Evolutionary conservation across 2,329 filamentous ascomycete species (phyloP).

Genomic region (Aspergillus sclerotialis): DNA sequence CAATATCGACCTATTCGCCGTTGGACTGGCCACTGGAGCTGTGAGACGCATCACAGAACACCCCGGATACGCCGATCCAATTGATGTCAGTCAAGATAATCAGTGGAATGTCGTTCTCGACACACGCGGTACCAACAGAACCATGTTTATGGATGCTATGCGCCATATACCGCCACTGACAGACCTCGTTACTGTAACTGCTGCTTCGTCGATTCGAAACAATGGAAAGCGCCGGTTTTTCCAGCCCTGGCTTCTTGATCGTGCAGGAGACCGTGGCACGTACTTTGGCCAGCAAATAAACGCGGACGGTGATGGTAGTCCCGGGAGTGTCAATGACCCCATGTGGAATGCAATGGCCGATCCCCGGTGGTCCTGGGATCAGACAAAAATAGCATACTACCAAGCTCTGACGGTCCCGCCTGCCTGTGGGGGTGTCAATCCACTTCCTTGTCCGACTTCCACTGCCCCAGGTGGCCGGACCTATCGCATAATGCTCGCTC

Average conservation of each 20-base stretch:
- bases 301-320: conserved; percentile 24
- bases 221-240: conserved; percentile 43
- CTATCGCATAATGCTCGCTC: conserved; percentile 39
- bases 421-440: conserved; percentile 39
- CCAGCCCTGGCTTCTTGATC: conserved; percentile 39
- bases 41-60: conserved; percentile 39
- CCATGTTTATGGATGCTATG: conserved; percentile 37
- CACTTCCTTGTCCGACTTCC: conserved; percentile 35
- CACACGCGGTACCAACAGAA: conserved; percentile 35
- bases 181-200: conserved; percentile 28
- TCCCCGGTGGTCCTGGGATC: conserved; percentile 28
- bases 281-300: conserved; percentile 43
- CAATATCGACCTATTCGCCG: conserved; percentile 42
- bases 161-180: conserved; percentile 37
- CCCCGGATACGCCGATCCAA: conserved; percentile 40
- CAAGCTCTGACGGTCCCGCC: conserved; percentile 34
- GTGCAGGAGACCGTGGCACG: conserved; percentile 37
- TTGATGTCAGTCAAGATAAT: conserved; percentile 38
- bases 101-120: conserved; percentile 40
- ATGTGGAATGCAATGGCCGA: conserved; percentile 45
- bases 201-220: conserved; percentile 38
- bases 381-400: conserved; percentile 38
- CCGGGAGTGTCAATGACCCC: conserved; percentile 37
- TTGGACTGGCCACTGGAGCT: conserved; percentile 32
- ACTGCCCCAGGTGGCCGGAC: conserved; percentile 32